A percentile compares a stretch with the other conserved stretches of the same genome.
Conservation (phyloP, 2,329 filamentous ascomycete genomes). For the Aureobasidium sp. region DNA sequence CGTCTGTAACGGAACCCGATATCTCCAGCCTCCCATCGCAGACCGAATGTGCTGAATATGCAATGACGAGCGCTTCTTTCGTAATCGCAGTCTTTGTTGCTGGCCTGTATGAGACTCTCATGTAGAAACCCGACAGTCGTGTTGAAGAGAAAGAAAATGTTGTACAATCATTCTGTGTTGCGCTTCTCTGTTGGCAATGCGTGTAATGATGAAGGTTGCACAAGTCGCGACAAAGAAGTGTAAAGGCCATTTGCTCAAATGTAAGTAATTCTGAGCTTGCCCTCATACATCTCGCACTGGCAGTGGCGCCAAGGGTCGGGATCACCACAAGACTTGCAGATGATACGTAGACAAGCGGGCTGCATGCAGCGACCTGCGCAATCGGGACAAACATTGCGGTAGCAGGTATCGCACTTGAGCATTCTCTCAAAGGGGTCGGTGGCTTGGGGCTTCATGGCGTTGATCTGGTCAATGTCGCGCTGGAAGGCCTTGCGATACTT, state of each 20-base stretch:
- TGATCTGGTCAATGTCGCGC: conserved; percentile 1
- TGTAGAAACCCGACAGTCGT: background rate
- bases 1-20: background rate
- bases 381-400: conserved; percentile 15
- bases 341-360: background rate
- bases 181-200: background rate
- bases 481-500: conserved; percentile 3
- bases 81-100: background rate
- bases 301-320: background rate
- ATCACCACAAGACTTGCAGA: conserved; percentile 7
- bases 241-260: background rate
- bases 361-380: conserved; percentile 13
- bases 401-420: conserved; percentile 17
- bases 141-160: background rate
- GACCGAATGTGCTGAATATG: background rate
- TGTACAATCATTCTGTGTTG: too few species aligned
- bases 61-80: background rate
- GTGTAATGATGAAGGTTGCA: background rate
- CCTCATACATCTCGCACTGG: background rate
- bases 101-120: background rate
- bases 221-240: background rate
- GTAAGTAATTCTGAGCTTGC: background rate
- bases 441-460: conserved; percentile 4
- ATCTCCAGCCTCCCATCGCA: background rate
- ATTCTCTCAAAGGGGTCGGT: conserved; percentile 16